These are phyloP conservation scores for Brassica juncea DNA, from an alignment of 345 rosid genomes.

Conservation along the genomic window DNA sequence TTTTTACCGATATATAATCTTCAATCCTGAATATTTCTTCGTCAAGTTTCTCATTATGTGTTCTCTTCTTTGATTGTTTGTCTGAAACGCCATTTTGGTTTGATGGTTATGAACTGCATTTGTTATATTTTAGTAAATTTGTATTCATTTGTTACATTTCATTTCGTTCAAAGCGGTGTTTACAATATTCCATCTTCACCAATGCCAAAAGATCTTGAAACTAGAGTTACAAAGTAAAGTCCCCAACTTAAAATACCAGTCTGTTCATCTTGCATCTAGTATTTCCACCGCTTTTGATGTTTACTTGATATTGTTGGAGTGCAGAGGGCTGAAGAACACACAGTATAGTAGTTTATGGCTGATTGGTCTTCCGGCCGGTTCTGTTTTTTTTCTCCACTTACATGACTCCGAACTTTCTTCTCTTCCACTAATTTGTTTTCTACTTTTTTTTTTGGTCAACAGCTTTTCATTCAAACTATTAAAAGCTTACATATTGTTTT, in stretches of 20 bases:
- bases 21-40: slow-evolving; percentile 18
- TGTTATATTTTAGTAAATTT: slow-evolving; percentile 13
- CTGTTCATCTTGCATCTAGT: neutral
- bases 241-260: neutral
- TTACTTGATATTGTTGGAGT: neutral
- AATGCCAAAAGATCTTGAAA: neutral
- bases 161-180: neutral
- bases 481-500: no score
- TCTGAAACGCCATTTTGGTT: slow-evolving; percentile 29
- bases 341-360: no score
- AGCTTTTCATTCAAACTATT: no score
- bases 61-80: slow-evolving; percentile 17
- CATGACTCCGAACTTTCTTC: no score
- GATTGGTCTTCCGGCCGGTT: no score
- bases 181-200: neutral
- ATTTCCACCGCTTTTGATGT: neutral
- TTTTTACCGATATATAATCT: slow-evolving; percentile 1
- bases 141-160: slow-evolving; percentile 7
- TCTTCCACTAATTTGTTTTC: no score
- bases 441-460: no score
- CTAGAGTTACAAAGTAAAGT: neutral
- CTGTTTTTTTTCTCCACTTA: no score
- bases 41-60: neutral
- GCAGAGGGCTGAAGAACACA: neutral
- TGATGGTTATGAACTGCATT: slow-evolving; percentile 27